Evolutionary conservation across 352 stramenopile species (phyloP).

Genomic region (Phytophthora cactorum): DNA sequence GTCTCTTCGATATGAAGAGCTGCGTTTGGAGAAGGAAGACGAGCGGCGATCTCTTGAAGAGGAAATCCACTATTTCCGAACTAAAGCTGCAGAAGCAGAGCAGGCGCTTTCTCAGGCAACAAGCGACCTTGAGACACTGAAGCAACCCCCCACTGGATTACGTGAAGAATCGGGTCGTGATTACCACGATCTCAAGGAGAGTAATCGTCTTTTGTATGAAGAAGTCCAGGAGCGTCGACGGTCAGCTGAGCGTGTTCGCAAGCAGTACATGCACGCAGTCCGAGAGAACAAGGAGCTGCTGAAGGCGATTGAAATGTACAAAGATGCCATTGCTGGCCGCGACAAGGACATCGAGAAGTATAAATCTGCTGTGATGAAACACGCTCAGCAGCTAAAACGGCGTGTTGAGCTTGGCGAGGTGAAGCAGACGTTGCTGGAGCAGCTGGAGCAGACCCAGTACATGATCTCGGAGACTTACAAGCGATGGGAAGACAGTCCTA

Average conservation of each 20-base stretch:
- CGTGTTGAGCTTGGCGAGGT: conserved; percentile 65
- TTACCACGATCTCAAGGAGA: conserved; percentile 62
- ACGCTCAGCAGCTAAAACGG: conserved; percentile 58
- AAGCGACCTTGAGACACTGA: conserved; percentile 40
- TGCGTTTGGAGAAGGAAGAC: conserved; percentile 51
- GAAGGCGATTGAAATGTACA: conserved; percentile 69
- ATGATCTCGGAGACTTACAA: conserved; percentile 84
- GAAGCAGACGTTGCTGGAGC: conserved; percentile 75
- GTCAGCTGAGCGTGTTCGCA: conserved; percentile 57
- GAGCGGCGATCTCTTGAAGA: conserved; percentile 52
- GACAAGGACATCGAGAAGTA: conserved; percentile 77
- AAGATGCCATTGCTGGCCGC: conserved; percentile 59
- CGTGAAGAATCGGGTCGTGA: conserved; percentile 38
- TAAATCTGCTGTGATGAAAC: conserved; percentile 52
- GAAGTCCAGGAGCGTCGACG: conserved; percentile 65
- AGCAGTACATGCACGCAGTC: conserved; percentile 62
- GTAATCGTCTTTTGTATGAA: conserved; percentile 64
- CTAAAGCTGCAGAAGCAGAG: conserved; percentile 41
- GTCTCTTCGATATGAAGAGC: conserved; percentile 49
- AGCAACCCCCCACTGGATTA: conserved; percentile 25
- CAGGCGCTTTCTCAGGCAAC: conserved; percentile 38
- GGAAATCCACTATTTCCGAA: conserved; percentile 46
- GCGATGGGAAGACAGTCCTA: conserved; percentile 66
- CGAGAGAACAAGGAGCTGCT: conserved; percentile 74
- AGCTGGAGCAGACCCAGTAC: conserved; percentile 79